These are phyloP conservation scores for Termitomyces sp. DNA, from an alignment of 768 basidiomycete genomes.

Conservation along the genomic window DNA sequence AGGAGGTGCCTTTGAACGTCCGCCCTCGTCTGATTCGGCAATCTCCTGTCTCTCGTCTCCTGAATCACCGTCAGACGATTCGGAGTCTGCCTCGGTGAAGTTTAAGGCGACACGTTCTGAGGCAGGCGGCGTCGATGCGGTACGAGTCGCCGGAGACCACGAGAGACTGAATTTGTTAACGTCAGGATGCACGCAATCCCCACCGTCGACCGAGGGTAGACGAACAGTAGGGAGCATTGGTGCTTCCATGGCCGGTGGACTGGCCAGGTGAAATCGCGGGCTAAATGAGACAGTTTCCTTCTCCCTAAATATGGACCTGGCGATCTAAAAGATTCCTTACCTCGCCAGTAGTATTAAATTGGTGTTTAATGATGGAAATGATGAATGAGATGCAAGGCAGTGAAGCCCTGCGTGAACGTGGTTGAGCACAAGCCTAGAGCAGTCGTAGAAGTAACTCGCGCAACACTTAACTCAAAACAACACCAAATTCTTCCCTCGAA, in stretches of 20 bases:
- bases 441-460: not conserved
- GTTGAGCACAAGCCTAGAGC: conserved; percentile 1
- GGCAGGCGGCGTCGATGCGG: conserved; percentile 29
- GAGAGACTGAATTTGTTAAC: conserved; percentile 58
- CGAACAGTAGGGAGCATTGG: conserved; percentile 44
- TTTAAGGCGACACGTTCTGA: conserved; percentile 36
- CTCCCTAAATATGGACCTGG: not conserved
- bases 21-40: conserved; percentile 13
- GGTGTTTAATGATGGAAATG: not conserved
- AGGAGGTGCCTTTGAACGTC: conserved; percentile 12
- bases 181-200: conserved; percentile 37
- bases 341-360: conserved; percentile 4
- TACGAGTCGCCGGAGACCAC: conserved; percentile 43
- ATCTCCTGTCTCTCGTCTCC: conserved; percentile 12
- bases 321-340: not conserved
- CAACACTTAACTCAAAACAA: conserved; percentile 24
- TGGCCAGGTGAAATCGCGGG: conserved; percentile 7
- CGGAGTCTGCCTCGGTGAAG: conserved; percentile 45
- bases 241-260: conserved; percentile 23
- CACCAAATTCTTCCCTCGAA: conserved; percentile 21
- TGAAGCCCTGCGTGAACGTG: conserved; percentile 6
- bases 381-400: conserved; percentile 5
- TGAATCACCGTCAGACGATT: conserved; percentile 40
- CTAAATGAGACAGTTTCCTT: not conserved
- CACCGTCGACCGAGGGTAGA: conserved; percentile 37